These are phyloP conservation scores for Antitrichia curtipendula DNA, from an alignment of 225 moss, liverwort and hornwort genomes.

Conservation along the genomic window DNA sequence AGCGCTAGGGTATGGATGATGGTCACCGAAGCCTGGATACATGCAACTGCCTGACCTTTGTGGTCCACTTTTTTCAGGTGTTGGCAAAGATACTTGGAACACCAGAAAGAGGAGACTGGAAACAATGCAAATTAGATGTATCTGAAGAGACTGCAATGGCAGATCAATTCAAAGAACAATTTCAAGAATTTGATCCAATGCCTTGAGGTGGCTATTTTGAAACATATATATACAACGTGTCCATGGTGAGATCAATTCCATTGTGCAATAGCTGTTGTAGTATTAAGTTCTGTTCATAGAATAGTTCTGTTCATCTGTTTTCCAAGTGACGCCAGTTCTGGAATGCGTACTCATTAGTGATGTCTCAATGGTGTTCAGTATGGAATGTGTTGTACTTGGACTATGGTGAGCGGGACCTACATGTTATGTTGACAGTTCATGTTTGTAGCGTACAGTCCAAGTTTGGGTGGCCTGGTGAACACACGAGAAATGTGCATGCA, in stretches of 20 bases:
- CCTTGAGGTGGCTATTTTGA: conserved; percentile 6
- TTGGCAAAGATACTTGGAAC: conserved; percentile 68
- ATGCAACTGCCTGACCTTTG: background rate
- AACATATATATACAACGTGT: background rate
- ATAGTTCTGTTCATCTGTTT: no score
- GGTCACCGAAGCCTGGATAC: background rate
- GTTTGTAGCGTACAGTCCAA: background rate
- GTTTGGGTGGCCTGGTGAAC: background rate
- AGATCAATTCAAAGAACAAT: conserved; percentile 73
- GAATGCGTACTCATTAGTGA: background rate
- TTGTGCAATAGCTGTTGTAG: background rate
- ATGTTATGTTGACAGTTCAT: background rate
- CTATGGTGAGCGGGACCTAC: background rate
- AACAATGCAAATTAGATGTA: conserved; percentile 59
- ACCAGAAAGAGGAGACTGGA: conserved; percentile 94
- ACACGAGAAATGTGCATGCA: background rate
- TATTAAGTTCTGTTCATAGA: background rate
- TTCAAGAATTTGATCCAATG: conserved; percentile 78
- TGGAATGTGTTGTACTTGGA: background rate
- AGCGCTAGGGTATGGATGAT: background rate
- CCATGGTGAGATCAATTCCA: background rate
- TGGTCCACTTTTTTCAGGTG: conserved; percentile 27
- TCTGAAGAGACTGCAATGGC: conserved; percentile 70
- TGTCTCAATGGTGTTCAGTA: background rate
- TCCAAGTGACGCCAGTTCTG: background rate